A percentile compares a stretch with the other conserved stretches of the same genome.
phyloP scores from a whole-genome alignment of 2,329 filamentous ascomycete genomes.

The Cercospora sp. region DNA sequence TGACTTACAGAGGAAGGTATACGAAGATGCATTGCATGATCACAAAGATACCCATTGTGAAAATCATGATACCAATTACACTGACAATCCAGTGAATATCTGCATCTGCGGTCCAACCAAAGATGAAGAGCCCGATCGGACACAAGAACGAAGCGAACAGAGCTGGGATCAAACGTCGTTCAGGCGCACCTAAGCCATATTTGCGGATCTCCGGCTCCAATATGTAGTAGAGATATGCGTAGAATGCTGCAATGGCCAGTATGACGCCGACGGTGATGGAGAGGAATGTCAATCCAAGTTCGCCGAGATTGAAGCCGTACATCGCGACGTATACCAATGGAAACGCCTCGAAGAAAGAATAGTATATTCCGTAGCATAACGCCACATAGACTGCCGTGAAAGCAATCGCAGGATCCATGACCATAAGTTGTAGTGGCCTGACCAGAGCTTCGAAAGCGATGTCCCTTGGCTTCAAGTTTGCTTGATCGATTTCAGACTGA shows the following conservation, averaged over 20 bases:
- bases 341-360: conserved; percentile 41
- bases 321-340: conserved; percentile 44
- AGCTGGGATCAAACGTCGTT: conserved; percentile 34
- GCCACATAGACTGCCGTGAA: conserved; percentile 39
- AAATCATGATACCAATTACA: conserved; percentile 46
- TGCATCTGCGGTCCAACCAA: conserved; percentile 35
- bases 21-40: conserved; percentile 48
- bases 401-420: conserved; percentile 38
- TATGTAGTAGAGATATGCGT: conserved; percentile 30
- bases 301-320: conserved; percentile 43
- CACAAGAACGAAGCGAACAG: conserved; percentile 31
- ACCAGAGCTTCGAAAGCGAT: conserved; percentile 59
- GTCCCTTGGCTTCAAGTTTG: conserved; percentile 50
- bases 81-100: conserved; percentile 44
- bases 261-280: conserved; percentile 36
- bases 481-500: conserved; percentile 64
- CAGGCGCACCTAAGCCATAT: conserved; percentile 30
- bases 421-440: conserved; percentile 35
- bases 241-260: conserved; percentile 32
- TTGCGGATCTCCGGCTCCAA: conserved; percentile 32
- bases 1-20: conserved; percentile 40
- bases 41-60: conserved; percentile 42
- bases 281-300: conserved; percentile 39
- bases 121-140: conserved; percentile 37
- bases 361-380: conserved; percentile 40